Conservation (phyloP, 1,139 yeast genomes). For the Meyerozyma sp. region DNA sequence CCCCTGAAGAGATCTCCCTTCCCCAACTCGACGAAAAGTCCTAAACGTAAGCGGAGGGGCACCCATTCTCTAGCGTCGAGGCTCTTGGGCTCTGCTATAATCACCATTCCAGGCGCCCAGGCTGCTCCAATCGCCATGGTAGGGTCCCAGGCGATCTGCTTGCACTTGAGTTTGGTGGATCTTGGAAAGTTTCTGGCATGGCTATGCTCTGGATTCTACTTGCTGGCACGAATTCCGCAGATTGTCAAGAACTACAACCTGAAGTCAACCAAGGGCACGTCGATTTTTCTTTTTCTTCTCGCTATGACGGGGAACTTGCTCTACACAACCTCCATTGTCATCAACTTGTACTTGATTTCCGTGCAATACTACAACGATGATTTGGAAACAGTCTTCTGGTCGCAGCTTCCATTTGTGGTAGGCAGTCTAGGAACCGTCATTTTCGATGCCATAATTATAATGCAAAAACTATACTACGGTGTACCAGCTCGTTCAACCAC, state of each 20-base stretch:
- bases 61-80: neutral
- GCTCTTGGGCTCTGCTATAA: neutral
- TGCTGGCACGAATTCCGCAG: conserved; percentile 10
- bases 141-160: neutral
- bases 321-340: conserved; percentile 27
- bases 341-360: conserved; percentile 20
- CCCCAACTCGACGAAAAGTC: neutral
- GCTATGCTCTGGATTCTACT: conserved; percentile 9
- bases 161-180: neutral
- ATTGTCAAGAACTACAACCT: conserved; percentile 21
- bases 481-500: neutral
- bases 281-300: conserved; percentile 29
- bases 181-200: conserved; percentile 9
- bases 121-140: neutral
- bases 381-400: conserved; percentile 14
- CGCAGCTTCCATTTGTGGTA: conserved; percentile 31
- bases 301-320: conserved; percentile 34
- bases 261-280: conserved; percentile 33
- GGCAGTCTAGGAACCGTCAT: conserved; percentile 35
- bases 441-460: conserved; percentile 28
- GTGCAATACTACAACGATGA: conserved; percentile 4
- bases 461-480: conserved; percentile 26
- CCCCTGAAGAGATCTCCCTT: neutral
- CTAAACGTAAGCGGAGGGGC: neutral
- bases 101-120: neutral